These are phyloP conservation scores for Thalassiosira hispida DNA, from an alignment of 352 stramenopile species.

Conservation along the genomic window DNA sequence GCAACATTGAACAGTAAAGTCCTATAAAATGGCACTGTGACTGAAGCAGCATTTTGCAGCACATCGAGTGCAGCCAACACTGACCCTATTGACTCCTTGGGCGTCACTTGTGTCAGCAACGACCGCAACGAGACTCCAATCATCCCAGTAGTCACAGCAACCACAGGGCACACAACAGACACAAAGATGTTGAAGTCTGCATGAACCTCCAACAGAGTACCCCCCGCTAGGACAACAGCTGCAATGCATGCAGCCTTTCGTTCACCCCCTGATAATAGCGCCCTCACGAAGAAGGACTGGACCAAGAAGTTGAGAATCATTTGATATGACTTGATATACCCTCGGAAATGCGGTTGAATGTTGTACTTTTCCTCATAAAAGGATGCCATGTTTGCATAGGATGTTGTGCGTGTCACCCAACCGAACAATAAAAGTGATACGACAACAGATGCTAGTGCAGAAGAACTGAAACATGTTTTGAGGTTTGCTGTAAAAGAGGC, in stretches of 20 bases:
- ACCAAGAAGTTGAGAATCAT: conserved; percentile 62
- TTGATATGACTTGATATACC: conserved; percentile 79
- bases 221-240: conserved; percentile 46
- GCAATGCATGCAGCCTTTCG: conserved; percentile 42
- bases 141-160: conserved; percentile 55
- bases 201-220: conserved; percentile 56
- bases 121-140: conserved; percentile 64
- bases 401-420: conserved; percentile 65
- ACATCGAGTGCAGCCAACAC: conserved; percentile 77
- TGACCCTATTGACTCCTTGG: conserved; percentile 70
- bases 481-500: conserved; percentile 61
- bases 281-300: conserved; percentile 58
- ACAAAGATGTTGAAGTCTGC: conserved; percentile 62
- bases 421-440: conserved; percentile 59
- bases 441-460: conserved; percentile 58
- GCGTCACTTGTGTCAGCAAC: conserved; percentile 65
- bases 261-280: conserved; percentile 64
- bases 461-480: conserved; percentile 60
- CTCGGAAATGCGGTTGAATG: conserved; percentile 66
- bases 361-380: conserved; percentile 83
- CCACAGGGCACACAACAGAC: conserved; percentile 53
- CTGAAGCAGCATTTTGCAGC: conserved; percentile 68
- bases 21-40: conserved; percentile 79
- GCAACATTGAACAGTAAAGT: conserved; percentile 64
- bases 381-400: conserved; percentile 63